Percentiles rank a stretch among this genome's conserved stretches.
Evolutionary conservation across 768 basidiomycete genomes (phyloP).

Genomic region (Amanita exitialis): DNA sequence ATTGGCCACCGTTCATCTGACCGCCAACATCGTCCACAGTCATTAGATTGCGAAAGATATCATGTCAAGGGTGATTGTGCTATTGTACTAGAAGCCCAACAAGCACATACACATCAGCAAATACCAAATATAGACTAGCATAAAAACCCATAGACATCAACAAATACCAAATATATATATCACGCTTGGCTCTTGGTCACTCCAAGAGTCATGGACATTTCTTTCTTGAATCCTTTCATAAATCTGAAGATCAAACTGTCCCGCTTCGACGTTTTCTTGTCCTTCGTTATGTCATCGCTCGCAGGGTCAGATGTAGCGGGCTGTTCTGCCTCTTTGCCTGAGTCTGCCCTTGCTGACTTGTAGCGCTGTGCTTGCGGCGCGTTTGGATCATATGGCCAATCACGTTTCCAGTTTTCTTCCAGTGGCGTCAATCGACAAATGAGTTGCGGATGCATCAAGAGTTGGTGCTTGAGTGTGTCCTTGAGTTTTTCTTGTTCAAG

Average conservation of each 20-base stretch:
- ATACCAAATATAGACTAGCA: too few relatives aligned
- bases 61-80: neutral
- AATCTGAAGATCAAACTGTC: neutral
- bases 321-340: neutral
- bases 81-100: neutral
- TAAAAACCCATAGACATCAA: too few relatives aligned
- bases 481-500: constrained; percentile 29
- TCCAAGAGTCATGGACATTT: neutral
- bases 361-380: constrained; percentile 10
- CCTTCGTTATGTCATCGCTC: neutral
- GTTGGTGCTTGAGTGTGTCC: constrained; percentile 20
- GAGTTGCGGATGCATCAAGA: constrained; percentile 34
- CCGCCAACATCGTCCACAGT: neutral
- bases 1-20: neutral
- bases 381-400: constrained; percentile 34
- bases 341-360: constrained; percentile 9
- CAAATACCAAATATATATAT: too few relatives aligned
- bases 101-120: too few relatives aligned
- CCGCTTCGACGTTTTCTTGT: neutral
- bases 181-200: too few relatives aligned
- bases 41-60: neutral
- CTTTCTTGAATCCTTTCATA: neutral
- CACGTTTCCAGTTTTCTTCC: constrained; percentile 38
- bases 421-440: constrained; percentile 34
- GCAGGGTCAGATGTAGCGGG: neutral